Evolutionary conservation across 129 eudicot species (phyloP).

Genomic region (Saposhnikovia divaricata): DNA sequence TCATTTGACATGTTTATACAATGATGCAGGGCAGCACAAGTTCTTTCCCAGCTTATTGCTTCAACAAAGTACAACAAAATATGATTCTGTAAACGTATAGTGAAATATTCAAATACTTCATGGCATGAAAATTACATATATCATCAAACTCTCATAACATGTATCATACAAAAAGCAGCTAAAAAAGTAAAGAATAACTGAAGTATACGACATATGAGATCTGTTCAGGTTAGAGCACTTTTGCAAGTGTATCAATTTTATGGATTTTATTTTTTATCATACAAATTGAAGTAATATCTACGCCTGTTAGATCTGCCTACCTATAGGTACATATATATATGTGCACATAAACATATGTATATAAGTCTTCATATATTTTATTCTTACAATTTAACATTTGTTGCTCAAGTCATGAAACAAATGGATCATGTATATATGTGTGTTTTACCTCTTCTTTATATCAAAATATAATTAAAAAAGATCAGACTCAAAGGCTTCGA

Average conservation of each 20-base stretch:
- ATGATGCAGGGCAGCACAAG: background rate
- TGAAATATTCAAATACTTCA: background rate
- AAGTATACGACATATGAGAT: background rate
- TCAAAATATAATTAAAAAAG: background rate
- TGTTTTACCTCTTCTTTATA: background rate
- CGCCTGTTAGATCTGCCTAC: background rate
- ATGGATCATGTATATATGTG: background rate
- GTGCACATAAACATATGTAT: background rate
- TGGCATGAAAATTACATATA: background rate
- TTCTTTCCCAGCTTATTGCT: background rate
- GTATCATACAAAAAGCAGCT: background rate
- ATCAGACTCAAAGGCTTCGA: background rate
- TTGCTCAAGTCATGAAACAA: conserved; percentile 5
- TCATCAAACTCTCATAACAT: background rate
- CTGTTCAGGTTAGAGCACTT: background rate
- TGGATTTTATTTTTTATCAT: background rate
- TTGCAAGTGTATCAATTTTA: background rate
- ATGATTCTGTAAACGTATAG: background rate
- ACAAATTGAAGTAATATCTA: background rate
- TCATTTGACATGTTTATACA: background rate
- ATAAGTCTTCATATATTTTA: background rate
- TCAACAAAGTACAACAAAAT: background rate
- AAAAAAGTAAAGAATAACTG: background rate
- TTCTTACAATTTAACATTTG: too few relatives aligned
- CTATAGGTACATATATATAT: background rate